Conservation (phyloP, 2,329 filamentous ascomycete species). For the Arachnopeziza araneosa region DNA sequence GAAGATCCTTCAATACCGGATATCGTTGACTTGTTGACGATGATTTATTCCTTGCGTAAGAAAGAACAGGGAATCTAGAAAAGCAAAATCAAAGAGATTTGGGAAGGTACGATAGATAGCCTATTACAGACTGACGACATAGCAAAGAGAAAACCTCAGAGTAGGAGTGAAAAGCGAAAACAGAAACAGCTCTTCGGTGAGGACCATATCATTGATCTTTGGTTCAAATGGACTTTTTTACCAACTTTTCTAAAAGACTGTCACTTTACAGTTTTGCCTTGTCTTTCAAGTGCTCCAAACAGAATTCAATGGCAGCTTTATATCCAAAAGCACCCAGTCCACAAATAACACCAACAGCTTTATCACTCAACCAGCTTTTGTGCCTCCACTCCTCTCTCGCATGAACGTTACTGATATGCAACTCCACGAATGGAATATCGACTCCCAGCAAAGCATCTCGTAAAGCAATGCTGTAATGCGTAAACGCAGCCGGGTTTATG, state of each 20-base stretch:
- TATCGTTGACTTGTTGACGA: no score
- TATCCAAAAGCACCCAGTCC: conserved; percentile 62
- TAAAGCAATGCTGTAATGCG: conserved; percentile 70
- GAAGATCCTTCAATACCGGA: no score
- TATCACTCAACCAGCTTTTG: conserved; percentile 69
- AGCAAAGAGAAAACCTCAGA: no score
- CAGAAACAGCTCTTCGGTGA: no score
- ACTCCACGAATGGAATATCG: conserved; percentile 67
- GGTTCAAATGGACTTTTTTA: background rate
- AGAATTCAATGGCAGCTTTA: conserved; percentile 51
- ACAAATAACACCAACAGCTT: conserved; percentile 63
- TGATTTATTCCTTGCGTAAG: no score
- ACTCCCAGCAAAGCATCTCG: conserved; percentile 69
- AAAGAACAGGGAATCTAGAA: no score
- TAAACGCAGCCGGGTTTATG: conserved; percentile 72
- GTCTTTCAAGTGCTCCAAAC: conserved; percentile 41
- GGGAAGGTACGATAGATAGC: no score
- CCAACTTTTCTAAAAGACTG: background rate
- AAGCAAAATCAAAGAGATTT: no score
- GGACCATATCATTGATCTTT: no score
- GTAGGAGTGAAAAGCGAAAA: no score
- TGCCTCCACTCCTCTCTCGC: conserved; percentile 62
- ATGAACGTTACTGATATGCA: conserved; percentile 75
- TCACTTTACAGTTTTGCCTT: conserved; percentile 24
- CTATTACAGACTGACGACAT: no score